These are phyloP conservation scores for Aspergillus versicolor DNA, from an alignment of 2,329 filamentous ascomycete species.

Conservation along the genomic window DNA sequence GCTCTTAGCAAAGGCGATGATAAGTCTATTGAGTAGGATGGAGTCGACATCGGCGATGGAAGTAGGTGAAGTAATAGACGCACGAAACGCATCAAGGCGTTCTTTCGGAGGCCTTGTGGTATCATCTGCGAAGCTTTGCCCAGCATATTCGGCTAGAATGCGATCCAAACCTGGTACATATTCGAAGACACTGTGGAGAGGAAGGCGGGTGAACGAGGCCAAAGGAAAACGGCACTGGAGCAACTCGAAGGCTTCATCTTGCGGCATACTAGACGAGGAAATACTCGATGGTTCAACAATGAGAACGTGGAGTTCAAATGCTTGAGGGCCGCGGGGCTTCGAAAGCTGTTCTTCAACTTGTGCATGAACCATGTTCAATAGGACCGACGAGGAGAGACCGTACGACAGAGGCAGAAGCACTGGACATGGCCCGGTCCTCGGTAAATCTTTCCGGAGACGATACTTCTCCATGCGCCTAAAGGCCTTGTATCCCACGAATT, in stretches of 20 bases:
- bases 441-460: conserved; percentile 44
- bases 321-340: conserved; percentile 60
- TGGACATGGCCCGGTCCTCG: conserved; percentile 46
- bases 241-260: conserved; percentile 38
- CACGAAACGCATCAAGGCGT: conserved; percentile 57
- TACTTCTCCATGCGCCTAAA: conserved; percentile 74
- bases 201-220: conserved; percentile 62
- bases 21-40: conserved; percentile 69
- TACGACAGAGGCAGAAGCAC: conserved; percentile 80
- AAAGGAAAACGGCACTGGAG: conserved; percentile 63
- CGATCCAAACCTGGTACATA: conserved; percentile 36
- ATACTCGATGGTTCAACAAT: conserved; percentile 43
- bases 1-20: conserved; percentile 63
- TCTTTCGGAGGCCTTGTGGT: conserved; percentile 37
- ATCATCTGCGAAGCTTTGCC: conserved; percentile 27
- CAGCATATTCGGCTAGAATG: conserved; percentile 32
- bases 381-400: conserved; percentile 73
- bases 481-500: conserved; percentile 75
- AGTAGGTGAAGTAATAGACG: conserved; percentile 68
- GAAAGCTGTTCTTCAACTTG: conserved; percentile 66
- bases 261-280: conserved; percentile 19
- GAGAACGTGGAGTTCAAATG: conserved; percentile 61
- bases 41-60: conserved; percentile 71
- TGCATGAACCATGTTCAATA: conserved; percentile 73
- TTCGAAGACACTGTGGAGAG: conserved; percentile 63